A percentile compares a stretch with the other conserved stretches of the same genome.
Conservation (phyloP, 176 grass and related monocot species). For the Ensete ventricosum region DNA sequence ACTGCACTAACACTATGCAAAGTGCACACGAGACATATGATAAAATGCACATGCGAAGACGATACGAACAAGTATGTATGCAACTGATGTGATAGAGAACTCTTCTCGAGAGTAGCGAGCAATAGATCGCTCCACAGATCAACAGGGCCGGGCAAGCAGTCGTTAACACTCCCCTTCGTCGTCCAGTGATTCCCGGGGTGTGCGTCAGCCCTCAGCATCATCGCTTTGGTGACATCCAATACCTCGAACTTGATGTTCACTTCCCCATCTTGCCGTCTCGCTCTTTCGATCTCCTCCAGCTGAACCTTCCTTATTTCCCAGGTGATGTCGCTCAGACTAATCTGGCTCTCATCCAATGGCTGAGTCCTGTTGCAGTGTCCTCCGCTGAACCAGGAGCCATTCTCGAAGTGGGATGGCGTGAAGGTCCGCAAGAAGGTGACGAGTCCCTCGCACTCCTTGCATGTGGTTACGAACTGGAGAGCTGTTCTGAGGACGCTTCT, state of each 20-base stretch:
- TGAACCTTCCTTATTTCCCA: constrained; percentile 50
- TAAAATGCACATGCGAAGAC: no score
- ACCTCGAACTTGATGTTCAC: constrained; percentile 28
- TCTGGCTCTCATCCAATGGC: constrained; percentile 34
- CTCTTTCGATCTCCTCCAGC: constrained; percentile 37
- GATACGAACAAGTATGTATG: no score
- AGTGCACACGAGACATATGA: no score
- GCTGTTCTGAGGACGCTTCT: constrained; percentile 30
- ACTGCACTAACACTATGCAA: no score
- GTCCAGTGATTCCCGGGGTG: constrained; percentile 52
- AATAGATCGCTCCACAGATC: constrained; percentile 78
- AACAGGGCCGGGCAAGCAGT: constrained; percentile 60
- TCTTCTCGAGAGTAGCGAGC: constrained; percentile 21
- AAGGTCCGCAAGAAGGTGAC: constrained; percentile 41
- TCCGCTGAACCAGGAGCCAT: constrained; percentile 51
- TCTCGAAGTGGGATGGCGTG: constrained; percentile 57
- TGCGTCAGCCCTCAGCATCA: constrained; percentile 82
- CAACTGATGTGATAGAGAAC: background rate
- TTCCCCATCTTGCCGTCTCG: background rate
- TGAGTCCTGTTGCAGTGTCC: constrained; percentile 45
- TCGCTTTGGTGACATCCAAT: constrained; percentile 74
- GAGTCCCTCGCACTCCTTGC: constrained; percentile 27
- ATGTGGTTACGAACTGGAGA: constrained; percentile 23
- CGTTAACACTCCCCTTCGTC: constrained; percentile 39
- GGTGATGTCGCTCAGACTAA: constrained; percentile 9